These are phyloP conservation scores for Rhizophora apiculata DNA, from an alignment of 345 rosid genomes.

Conservation along the genomic window DNA sequence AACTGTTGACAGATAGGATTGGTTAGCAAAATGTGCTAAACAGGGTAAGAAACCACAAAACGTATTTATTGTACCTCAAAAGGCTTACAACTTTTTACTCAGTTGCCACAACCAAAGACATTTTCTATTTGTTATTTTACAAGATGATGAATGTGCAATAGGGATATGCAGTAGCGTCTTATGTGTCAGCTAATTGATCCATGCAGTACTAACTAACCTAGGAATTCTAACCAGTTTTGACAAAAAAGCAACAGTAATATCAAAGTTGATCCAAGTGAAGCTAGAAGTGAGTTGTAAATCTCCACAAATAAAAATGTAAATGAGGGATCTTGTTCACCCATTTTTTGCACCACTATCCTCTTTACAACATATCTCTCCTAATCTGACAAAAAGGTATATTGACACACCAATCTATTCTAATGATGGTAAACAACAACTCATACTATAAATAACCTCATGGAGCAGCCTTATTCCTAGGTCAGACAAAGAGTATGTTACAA, in stretches of 20 bases:
- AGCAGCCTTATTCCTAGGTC: not conserved
- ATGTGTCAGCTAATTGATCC: not conserved
- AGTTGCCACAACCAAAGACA: not conserved
- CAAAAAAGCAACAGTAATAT: too few relatives aligned
- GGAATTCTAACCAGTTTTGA: too few relatives aligned
- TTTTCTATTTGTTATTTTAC: not conserved
- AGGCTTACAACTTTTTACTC: not conserved
- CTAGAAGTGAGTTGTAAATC: too few relatives aligned
- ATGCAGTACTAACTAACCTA: too few relatives aligned
- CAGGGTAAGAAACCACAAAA: not conserved
- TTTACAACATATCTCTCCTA: not conserved
- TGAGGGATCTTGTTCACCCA: too few relatives aligned
- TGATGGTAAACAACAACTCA: not conserved
- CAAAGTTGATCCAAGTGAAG: too few relatives aligned
- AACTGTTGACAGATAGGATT: conserved; percentile 4
- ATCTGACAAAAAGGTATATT: not conserved
- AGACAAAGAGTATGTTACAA: not conserved
- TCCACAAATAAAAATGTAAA: too few relatives aligned
- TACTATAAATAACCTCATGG: not conserved
- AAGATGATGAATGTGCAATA: not conserved
- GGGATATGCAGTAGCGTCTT: not conserved
- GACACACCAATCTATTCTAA: not conserved
- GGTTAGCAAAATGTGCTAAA: not conserved
- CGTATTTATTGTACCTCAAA: not conserved
- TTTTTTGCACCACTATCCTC: not conserved